These are phyloP conservation scores for Sambucus nigra DNA, from an alignment of 129 eudicot species.

Conservation along the genomic window DNA sequence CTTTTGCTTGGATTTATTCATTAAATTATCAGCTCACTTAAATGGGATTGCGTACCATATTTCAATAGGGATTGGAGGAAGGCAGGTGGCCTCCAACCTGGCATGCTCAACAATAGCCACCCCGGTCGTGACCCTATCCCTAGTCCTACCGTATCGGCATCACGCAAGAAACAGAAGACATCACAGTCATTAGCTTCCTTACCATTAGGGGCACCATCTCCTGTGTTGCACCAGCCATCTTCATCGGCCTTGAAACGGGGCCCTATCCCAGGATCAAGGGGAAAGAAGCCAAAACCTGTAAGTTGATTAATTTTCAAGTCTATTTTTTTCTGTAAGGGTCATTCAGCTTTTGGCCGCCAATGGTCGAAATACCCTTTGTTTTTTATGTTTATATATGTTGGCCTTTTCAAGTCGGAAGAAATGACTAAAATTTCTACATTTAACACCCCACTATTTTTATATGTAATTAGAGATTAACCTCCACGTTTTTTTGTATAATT, in stretches of 20 bases:
- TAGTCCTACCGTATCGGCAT: constrained; percentile 52
- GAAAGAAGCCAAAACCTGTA: constrained; percentile 65
- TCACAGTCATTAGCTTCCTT: constrained; percentile 50
- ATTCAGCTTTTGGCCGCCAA: too few species aligned
- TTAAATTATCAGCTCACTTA: background rate
- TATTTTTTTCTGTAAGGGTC: background rate
- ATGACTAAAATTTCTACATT: too few species aligned
- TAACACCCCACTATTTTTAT: too few species aligned
- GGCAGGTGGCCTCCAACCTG: constrained; percentile 44
- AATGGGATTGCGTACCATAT: constrained; percentile 2
- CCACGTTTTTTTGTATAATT: too few species aligned
- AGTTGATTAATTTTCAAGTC: constrained; percentile 12
- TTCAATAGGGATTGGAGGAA: constrained; percentile 73
- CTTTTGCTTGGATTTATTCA: too few species aligned
- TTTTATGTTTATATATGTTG: background rate
- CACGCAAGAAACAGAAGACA: constrained; percentile 68
- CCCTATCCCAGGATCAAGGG: constrained; percentile 47
- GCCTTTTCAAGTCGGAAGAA: too few species aligned
- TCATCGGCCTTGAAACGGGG: constrained; percentile 60
- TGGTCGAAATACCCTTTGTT: too few species aligned
- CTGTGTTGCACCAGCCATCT: constrained; percentile 41
- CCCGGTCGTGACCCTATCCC: constrained; percentile 38
- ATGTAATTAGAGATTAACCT: too few species aligned
- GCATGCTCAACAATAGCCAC: constrained; percentile 36
- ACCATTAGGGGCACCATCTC: constrained; percentile 66